phyloP scores from a whole-genome alignment of 805 yeast species.

The Nakazawaea ernobii region DNA sequence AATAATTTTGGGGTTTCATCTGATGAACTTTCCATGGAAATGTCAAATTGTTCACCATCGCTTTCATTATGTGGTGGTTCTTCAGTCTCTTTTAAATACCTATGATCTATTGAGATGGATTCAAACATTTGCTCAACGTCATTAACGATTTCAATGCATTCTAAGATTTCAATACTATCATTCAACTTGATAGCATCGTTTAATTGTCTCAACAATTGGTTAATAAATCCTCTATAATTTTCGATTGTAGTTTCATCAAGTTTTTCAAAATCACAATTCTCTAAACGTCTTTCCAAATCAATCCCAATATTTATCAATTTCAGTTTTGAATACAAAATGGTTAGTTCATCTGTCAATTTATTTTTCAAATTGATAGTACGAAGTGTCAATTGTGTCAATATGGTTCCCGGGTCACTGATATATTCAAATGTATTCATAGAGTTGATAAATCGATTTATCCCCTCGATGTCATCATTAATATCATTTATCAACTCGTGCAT shows the following conservation, averaged over 20 bases:
- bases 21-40: neutral
- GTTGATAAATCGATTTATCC: constrained; percentile 36
- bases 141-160: constrained; percentile 59
- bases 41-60: neutral
- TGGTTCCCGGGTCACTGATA: constrained; percentile 48
- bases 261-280: constrained; percentile 15
- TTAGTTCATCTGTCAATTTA: constrained; percentile 43
- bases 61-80: constrained; percentile 11
- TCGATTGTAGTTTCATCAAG: constrained; percentile 36
- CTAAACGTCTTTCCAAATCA: constrained; percentile 41
- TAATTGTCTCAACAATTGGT: constrained; percentile 51
- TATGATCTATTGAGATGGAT: constrained; percentile 32
- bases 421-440: constrained; percentile 38
- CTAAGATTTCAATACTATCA: constrained; percentile 55
- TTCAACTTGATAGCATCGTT: constrained; percentile 46
- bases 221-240: constrained; percentile 55
- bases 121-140: constrained; percentile 76
- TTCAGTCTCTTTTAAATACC: neutral
- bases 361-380: constrained; percentile 45
- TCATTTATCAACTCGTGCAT: constrained; percentile 35
- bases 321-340: constrained; percentile 59
- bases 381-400: constrained; percentile 37
- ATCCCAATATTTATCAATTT: constrained; percentile 60
- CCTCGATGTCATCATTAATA: constrained; percentile 40
- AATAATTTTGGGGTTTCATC: neutral